Evolutionary conservation across 2,329 filamentous ascomycete genomes (phyloP).

Genomic region (Talaromyces sp.): DNA sequence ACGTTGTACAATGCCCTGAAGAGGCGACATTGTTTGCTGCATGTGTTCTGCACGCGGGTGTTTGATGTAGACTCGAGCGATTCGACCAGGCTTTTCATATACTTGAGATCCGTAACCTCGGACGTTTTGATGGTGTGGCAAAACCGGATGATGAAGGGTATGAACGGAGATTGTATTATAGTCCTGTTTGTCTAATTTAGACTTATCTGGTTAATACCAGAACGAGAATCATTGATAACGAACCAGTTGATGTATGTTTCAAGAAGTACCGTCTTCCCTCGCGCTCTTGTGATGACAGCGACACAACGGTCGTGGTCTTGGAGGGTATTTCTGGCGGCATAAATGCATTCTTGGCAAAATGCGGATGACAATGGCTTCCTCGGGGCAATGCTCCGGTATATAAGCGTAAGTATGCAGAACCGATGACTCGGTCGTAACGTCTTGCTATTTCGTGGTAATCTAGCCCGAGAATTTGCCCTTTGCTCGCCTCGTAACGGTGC

Average conservation of each 20-base stretch:
- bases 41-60: too few species aligned
- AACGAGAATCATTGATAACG: too few species aligned
- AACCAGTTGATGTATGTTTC: constrained; percentile 11
- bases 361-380: not conserved
- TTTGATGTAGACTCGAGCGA: not conserved
- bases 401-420: constrained; percentile 7
- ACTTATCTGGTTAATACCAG: too few species aligned
- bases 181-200: not conserved
- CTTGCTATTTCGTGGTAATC: not conserved
- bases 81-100: constrained; percentile 10
- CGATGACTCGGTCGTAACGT: not conserved
- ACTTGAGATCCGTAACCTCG: constrained; percentile 9
- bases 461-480: too few species aligned
- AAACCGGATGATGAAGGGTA: constrained; percentile 14
- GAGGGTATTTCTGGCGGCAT: too few species aligned
- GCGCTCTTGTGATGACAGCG: constrained; percentile 6
- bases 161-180: constrained; percentile 9
- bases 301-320: constrained; percentile 6
- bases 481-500: too few species aligned
- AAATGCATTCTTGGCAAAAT: too few species aligned
- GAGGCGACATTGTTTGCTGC: too few species aligned
- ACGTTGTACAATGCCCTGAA: too few species aligned
- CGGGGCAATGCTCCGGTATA: constrained; percentile 12
- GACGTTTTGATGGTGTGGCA: constrained; percentile 14
- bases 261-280: constrained; percentile 4